Evolutionary conservation across 768 basidiomycete species (phyloP).

Genomic region (Tylopilus felleus): DNA sequence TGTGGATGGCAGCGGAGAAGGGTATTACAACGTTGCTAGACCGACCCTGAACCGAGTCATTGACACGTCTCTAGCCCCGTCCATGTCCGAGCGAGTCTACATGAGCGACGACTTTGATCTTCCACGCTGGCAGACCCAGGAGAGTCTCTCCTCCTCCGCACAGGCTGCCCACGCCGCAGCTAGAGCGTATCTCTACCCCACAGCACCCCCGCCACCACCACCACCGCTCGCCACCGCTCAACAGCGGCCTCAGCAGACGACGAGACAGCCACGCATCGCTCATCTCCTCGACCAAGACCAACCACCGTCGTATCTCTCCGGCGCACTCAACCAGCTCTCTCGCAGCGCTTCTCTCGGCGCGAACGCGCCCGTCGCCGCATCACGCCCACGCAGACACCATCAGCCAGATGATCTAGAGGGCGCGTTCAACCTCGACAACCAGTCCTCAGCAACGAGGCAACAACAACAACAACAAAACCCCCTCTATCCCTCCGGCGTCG

Average conservation of each 20-base stretch:
- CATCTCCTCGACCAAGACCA: slow-evolving; percentile 68
- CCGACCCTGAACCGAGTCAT: slow-evolving; percentile 30
- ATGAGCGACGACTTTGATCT: slow-evolving; percentile 76
- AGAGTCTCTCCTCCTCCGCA: slow-evolving; percentile 54
- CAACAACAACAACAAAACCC: slow-evolving; percentile 37
- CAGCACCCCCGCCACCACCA: slow-evolving; percentile 41
- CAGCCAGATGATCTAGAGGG: slow-evolving; percentile 67
- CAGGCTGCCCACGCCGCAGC: slow-evolving; percentile 52
- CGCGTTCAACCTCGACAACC: slow-evolving; percentile 39
- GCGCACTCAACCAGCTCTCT: slow-evolving; percentile 50
- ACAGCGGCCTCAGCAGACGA: slow-evolving; percentile 47
- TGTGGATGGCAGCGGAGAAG: slow-evolving; percentile 59
- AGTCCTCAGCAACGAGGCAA: slow-evolving; percentile 17
- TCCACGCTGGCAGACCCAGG: slow-evolving; percentile 52
- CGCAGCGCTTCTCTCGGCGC: slow-evolving; percentile 65
- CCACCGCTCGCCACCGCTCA: too few species aligned
- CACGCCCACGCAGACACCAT: slow-evolving; percentile 62
- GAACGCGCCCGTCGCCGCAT: slow-evolving; percentile 40
- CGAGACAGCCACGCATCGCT: slow-evolving; percentile 59
- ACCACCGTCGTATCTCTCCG: slow-evolving; percentile 50
- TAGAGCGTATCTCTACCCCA: slow-evolving; percentile 50
- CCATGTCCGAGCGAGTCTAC: too few species aligned
- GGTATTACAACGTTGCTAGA: slow-evolving; percentile 31
- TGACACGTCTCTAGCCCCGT: too few species aligned
- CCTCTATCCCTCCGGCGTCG: slow-evolving; percentile 56